Evolutionary conservation across 768 basidiomycete genomes (phyloP).

Genomic region (Termitomyces bulborhizus): DNA sequence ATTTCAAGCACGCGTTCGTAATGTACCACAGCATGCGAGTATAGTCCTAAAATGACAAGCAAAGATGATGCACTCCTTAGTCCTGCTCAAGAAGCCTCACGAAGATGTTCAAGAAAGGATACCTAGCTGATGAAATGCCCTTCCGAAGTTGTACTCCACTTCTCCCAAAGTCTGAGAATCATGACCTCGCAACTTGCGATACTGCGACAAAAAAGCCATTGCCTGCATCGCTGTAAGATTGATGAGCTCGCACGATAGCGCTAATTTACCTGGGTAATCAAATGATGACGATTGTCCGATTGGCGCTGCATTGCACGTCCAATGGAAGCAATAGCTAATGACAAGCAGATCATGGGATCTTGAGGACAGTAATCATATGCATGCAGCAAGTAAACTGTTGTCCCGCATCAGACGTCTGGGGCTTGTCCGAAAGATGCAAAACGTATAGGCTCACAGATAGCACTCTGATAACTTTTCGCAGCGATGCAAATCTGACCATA

Average conservation of each 20-base stretch:
- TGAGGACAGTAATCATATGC: constrained; percentile 81
- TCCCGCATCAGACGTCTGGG: neutral
- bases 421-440: neutral
- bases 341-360: constrained; percentile 82
- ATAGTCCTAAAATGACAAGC: constrained; percentile 47
- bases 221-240: constrained; percentile 38
- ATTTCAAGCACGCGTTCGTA: constrained; percentile 72
- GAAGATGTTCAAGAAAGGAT: constrained; percentile 14
- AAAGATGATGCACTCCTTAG: no score
- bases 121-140: constrained; percentile 94
- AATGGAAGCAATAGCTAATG: constrained; percentile 77
- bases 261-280: constrained; percentile 56
- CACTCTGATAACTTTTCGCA: constrained; percentile 84
- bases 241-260: neutral
- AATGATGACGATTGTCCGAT: constrained; percentile 88
- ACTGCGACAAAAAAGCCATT: constrained; percentile 79
- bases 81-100: neutral
- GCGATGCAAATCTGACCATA: constrained; percentile 85
- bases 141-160: constrained; percentile 90
- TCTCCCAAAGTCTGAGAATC: constrained; percentile 50
- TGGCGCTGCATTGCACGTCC: constrained; percentile 92
- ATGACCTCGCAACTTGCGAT: constrained; percentile 56
- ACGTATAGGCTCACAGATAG: constrained; percentile 63
- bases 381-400: constrained; percentile 61
- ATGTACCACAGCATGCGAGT: constrained; percentile 77